Conservation (phyloP, 1,139 yeast species). For the Sporopachydermia cereana region DNA sequence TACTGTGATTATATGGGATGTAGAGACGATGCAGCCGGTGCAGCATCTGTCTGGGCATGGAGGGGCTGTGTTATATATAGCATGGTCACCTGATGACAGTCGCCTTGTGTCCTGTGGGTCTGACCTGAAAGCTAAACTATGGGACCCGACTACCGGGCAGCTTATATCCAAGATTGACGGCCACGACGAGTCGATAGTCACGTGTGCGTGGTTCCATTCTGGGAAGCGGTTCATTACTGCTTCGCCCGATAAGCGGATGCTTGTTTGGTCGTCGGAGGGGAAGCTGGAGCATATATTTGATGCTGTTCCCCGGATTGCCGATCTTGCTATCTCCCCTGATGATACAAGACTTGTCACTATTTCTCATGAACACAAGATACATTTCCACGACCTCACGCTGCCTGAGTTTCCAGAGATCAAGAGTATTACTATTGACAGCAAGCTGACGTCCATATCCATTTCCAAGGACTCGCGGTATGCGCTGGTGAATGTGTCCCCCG, state of each 20-base stretch:
- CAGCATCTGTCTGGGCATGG: slow-evolving; percentile 32
- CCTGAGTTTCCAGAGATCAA: slow-evolving; percentile 18
- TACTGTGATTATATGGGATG: slow-evolving; percentile 55
- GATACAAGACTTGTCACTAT: slow-evolving; percentile 53
- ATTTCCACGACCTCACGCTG: slow-evolving; percentile 35
- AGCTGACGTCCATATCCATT: slow-evolving; percentile 37
- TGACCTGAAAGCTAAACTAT: slow-evolving; percentile 55
- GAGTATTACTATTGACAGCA: slow-evolving; percentile 28
- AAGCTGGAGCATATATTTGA: slow-evolving; percentile 28
- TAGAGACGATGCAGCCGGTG: slow-evolving; percentile 23
- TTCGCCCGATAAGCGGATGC: slow-evolving; percentile 65
- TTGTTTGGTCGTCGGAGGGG: slow-evolving; percentile 44
- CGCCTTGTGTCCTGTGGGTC: slow-evolving; percentile 55
- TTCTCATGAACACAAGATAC: slow-evolving; percentile 46
- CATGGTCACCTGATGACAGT: slow-evolving; percentile 69
- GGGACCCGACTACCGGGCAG: slow-evolving; percentile 42
- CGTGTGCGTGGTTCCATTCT: slow-evolving; percentile 65
- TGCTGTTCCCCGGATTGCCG: slow-evolving; percentile 44
- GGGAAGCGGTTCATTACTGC: slow-evolving; percentile 58
- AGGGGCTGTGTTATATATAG: slow-evolving; percentile 53
- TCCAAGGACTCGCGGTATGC: slow-evolving; percentile 36
- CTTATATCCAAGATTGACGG: slow-evolving; percentile 14
- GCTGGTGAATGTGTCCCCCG: slow-evolving; percentile 59
- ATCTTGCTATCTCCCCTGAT: slow-evolving; percentile 54
- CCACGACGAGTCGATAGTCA: slow-evolving; percentile 34